Conservation (phyloP, 495 filamentous ascomycete species). For the Daldinia loculata region DNA sequence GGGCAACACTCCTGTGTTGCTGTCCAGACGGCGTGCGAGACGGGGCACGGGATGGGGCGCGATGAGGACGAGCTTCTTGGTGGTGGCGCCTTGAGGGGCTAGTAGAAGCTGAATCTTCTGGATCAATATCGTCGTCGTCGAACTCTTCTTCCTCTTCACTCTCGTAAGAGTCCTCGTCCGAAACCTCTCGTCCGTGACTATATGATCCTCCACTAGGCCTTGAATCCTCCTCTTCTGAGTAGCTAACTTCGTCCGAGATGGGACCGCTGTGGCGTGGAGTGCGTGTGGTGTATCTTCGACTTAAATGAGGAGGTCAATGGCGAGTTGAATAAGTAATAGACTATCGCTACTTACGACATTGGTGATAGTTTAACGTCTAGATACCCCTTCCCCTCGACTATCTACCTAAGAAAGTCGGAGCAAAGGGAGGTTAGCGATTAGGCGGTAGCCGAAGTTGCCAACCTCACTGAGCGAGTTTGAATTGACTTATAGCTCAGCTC, state of each 20-base stretch:
- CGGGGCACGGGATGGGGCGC: slow-evolving; percentile 45
- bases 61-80: slow-evolving; percentile 48
- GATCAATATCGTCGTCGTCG: slow-evolving; percentile 71
- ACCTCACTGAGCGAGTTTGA: slow-evolving; percentile 16
- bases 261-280: slow-evolving; percentile 33
- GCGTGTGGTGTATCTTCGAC: slow-evolving; percentile 35
- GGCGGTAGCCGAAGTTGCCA: slow-evolving; percentile 15
- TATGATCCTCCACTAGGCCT: slow-evolving; percentile 31
- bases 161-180: slow-evolving; percentile 62
- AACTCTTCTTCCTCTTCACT: slow-evolving; percentile 51
- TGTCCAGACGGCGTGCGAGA: slow-evolving; percentile 5
- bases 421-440: slow-evolving; percentile 43
- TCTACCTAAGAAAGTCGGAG: slow-evolving; percentile 51
- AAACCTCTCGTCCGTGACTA: slow-evolving; percentile 42
- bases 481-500: slow-evolving; percentile 20
- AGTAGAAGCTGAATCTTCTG: slow-evolving; percentile 82
- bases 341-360: slow-evolving; percentile 59
- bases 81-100: slow-evolving; percentile 40
- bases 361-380: slow-evolving; percentile 47
- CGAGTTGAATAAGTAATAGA: slow-evolving; percentile 18
- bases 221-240: slow-evolving; percentile 45
- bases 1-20: slow-evolving; percentile 49
- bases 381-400: slow-evolving; percentile 54
- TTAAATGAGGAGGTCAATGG: slow-evolving; percentile 34
- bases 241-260: slow-evolving; percentile 35